Conservation (phyloP, 2,329 filamentous ascomycete species). For the Cladosporium velox region DNA sequence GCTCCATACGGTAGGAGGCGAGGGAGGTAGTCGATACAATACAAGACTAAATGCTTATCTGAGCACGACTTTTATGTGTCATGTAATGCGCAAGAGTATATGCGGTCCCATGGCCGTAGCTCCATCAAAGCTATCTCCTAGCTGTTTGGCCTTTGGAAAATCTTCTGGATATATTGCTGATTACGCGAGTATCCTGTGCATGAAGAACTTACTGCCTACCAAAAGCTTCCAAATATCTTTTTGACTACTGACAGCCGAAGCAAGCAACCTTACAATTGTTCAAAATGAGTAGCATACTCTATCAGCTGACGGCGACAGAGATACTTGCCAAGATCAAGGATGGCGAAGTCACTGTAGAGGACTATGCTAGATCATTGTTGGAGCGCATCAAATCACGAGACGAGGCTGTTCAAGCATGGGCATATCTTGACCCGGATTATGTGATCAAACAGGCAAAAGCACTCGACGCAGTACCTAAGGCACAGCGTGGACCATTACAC, state of each 20-base stretch:
- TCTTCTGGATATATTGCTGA: background rate
- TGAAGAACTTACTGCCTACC: background rate
- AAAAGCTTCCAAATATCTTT: background rate
- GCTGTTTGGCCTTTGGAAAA: background rate
- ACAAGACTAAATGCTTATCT: background rate
- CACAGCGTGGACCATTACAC: conserved; percentile 57
- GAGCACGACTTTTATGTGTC: background rate
- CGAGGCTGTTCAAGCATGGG: conserved; percentile 20
- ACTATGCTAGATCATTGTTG: conserved; percentile 23
- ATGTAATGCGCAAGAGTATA: background rate
- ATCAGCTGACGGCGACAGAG: conserved; percentile 48
- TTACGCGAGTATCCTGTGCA: background rate
- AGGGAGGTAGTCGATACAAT: background rate
- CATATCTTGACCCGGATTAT: conserved; percentile 33
- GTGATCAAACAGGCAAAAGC: conserved; percentile 53
- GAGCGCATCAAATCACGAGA: conserved; percentile 16
- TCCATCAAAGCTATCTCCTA: background rate
- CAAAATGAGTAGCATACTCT: conserved; percentile 19
- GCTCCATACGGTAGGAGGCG: conserved; percentile 2
- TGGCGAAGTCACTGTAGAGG: conserved; percentile 51
- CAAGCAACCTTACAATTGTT: background rate
- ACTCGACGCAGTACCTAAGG: conserved; percentile 53
- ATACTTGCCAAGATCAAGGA: conserved; percentile 42
- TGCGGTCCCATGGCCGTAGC: background rate
- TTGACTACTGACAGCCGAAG: background rate